These are phyloP conservation scores for Agrocybe pediades DNA, from an alignment of 768 basidiomycete species.

Conservation along the genomic window DNA sequence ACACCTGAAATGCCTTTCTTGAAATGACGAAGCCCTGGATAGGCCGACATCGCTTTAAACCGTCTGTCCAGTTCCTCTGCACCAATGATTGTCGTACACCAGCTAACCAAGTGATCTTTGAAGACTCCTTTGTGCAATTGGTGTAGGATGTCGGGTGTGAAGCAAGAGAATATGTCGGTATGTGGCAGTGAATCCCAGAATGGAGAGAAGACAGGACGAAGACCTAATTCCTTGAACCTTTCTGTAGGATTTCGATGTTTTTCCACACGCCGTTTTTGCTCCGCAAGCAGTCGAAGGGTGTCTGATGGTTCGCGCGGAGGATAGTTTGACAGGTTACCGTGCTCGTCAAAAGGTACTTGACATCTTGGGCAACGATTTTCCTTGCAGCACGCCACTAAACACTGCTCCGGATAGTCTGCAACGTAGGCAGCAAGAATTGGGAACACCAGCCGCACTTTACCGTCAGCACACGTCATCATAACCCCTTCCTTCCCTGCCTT, in stretches of 20 bases:
- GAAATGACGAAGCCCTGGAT: constrained; percentile 36
- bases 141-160: constrained; percentile 48
- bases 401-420: constrained; percentile 43
- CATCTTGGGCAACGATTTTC: constrained; percentile 24
- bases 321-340: constrained; percentile 12
- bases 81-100: constrained; percentile 24
- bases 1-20: constrained; percentile 40
- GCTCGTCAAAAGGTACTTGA: constrained; percentile 9
- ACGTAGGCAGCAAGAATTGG: constrained; percentile 39
- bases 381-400: constrained; percentile 28
- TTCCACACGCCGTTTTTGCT: not conserved
- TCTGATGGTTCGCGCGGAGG: not conserved
- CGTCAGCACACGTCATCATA: constrained; percentile 32
- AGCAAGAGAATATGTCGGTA: constrained; percentile 37
- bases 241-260: constrained; percentile 3
- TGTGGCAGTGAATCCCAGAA: constrained; percentile 44
- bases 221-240: constrained; percentile 13
- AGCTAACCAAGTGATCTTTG: constrained; percentile 42
- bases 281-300: not conserved
- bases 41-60: constrained; percentile 9
- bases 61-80: constrained; percentile 10
- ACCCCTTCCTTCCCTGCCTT: constrained; percentile 30
- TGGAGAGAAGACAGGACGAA: constrained; percentile 23
- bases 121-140: constrained; percentile 52
- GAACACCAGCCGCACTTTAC: constrained; percentile 26